phyloP scores from a whole-genome alignment of 2,329 filamentous ascomycete genomes.

The Scedosporium boydii region DNA sequence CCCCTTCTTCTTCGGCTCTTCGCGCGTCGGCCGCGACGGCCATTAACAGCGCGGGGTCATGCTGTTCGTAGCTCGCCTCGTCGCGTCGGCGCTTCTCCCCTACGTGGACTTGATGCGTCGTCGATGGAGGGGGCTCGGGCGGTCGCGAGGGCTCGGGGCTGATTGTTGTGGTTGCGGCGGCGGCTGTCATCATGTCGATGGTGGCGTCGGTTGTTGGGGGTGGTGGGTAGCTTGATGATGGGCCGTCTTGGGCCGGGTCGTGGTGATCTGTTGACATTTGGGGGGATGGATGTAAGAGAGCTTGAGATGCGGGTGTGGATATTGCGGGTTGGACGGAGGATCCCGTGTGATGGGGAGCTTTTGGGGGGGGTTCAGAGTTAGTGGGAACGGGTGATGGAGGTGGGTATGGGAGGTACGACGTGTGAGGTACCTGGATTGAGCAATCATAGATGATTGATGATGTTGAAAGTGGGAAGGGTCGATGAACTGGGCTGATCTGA shows the following conservation, averaged over 20 bases:
- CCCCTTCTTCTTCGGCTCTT: background rate
- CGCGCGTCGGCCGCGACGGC: background rate
- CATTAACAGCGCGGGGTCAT: background rate
- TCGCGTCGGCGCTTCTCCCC: background rate
- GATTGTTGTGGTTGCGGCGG: background rate
- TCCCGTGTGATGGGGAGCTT: background rate
- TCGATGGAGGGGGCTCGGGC: background rate
- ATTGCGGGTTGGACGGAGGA: background rate
- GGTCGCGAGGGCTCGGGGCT: background rate
- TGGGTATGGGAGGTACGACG: background rate
- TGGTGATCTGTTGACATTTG: background rate
- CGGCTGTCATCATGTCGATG: background rate
- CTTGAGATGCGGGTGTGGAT: too few relatives aligned
- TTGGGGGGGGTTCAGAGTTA: background rate
- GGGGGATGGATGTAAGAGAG: background rate
- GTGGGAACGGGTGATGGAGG: background rate
- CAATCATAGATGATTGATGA: background rate
- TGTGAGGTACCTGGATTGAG: background rate
- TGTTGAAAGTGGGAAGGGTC: background rate
- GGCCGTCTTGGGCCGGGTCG: background rate
- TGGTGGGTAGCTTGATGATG: background rate
- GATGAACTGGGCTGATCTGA: background rate
- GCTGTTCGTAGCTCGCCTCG: background rate
- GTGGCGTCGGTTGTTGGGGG: background rate
- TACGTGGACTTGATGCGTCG: background rate